Percentiles rank a stretch among this genome's conserved stretches.
Evolutionary conservation across 805 yeast species (phyloP).

Genomic region (Saccharomycopsis amapae): DNA sequence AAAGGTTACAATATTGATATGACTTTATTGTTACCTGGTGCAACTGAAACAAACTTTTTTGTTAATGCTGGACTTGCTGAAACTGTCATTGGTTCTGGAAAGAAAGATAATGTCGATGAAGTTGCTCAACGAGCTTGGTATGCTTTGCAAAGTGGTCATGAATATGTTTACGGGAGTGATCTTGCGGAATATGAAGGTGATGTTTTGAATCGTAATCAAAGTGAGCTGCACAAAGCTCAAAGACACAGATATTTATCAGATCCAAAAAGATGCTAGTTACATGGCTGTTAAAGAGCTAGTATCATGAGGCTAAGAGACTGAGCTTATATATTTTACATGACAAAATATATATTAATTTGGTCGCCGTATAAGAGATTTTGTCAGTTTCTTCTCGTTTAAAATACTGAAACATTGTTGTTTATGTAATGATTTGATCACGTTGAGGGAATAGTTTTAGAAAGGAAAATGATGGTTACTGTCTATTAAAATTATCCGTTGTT

Average conservation of each 20-base stretch:
- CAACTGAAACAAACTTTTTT: not conserved
- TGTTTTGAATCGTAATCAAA: not conserved
- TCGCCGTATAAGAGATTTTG: too few relatives aligned
- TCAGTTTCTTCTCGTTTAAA: too few relatives aligned
- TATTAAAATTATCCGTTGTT: too few relatives aligned
- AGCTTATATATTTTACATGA: too few relatives aligned
- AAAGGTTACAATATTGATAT: not conserved
- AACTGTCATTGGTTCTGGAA: not conserved
- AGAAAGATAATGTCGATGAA: not conserved
- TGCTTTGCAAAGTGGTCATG: constrained; percentile 7
- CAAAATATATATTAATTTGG: too few relatives aligned
- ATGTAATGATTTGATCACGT: too few relatives aligned
- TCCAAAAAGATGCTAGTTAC: too few relatives aligned
- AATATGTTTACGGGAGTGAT: constrained; percentile 4
- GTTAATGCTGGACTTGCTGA: not conserved
- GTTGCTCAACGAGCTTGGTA: constrained; percentile 6
- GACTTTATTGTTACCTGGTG: not conserved
- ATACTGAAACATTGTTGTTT: too few relatives aligned
- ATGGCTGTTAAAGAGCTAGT: too few relatives aligned
- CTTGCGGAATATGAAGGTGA: constrained; percentile 8
- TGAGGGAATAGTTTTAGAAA: too few relatives aligned
- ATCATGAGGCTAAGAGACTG: too few relatives aligned
- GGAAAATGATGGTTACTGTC: too few relatives aligned
- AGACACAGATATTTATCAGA: not conserved
- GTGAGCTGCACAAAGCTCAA: not conserved